Evolutionary conservation across 345 rosid genomes (phyloP).

Genomic region (Sonneratia caseolaris): DNA sequence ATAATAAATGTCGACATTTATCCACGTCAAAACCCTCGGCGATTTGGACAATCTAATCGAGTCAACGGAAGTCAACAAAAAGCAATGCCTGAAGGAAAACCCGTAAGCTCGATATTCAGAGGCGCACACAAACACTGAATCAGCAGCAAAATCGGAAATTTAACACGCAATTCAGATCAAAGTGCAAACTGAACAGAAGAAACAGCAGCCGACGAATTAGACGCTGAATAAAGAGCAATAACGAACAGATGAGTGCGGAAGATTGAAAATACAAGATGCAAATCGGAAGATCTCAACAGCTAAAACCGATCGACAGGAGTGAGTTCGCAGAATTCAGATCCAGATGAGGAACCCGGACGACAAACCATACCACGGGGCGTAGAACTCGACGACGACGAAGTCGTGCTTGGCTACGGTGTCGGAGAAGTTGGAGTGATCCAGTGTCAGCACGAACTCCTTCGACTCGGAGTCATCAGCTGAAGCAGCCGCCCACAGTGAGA

Average conservation of each 20-base stretch:
- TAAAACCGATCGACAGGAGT: not conserved
- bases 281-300: not conserved
- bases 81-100: not conserved
- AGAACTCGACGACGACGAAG: conserved; percentile 88
- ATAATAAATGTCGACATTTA: not conserved
- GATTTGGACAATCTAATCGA: not conserved
- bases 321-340: not conserved
- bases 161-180: too few relatives aligned
- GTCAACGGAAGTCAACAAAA: not conserved
- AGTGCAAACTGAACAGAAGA: not conserved
- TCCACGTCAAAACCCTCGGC: not conserved
- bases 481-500: conserved; percentile 16
- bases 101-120: not conserved
- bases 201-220: not conserved
- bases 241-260: not conserved
- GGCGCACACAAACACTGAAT: too few relatives aligned
- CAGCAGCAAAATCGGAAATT: too few relatives aligned
- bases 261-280: conserved; percentile 10
- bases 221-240: too few relatives aligned
- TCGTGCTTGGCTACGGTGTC: conserved; percentile 68
- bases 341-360: not conserved
- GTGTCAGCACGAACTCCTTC: conserved; percentile 72
- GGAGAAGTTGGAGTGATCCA: conserved; percentile 80
- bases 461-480: conserved; percentile 38
- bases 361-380: conserved; percentile 76